phyloP scores from a whole-genome alignment of 2,329 filamentous ascomycete species.

The Trichoderma sp. region DNA sequence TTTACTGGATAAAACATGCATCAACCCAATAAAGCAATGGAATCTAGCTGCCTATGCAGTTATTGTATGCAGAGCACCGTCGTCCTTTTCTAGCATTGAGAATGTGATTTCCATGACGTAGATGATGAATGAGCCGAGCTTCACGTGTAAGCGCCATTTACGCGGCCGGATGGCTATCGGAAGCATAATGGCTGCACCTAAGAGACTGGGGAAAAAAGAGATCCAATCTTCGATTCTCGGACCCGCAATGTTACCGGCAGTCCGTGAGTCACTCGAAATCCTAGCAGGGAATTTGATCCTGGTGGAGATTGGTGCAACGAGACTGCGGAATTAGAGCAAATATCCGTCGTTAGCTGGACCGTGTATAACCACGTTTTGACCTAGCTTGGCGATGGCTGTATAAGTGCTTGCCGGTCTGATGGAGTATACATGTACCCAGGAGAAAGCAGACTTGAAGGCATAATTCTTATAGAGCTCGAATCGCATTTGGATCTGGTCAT shows the following conservation, averaged over 20 bases:
- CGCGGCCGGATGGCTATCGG: not conserved
- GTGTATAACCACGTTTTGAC: not conserved
- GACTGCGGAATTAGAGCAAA: not conserved
- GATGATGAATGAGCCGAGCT: not conserved
- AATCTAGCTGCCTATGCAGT: not conserved
- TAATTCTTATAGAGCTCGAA: not conserved
- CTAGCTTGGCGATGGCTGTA: not conserved
- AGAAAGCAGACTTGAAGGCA: not conserved
- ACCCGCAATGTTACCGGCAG: not conserved
- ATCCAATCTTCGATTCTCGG: not conserved
- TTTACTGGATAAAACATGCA: not conserved
- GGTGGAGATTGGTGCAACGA: not conserved
- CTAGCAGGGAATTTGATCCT: not conserved
- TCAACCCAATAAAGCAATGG: not conserved
- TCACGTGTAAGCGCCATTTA: not conserved
- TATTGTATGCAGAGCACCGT: not conserved
- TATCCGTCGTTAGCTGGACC: not conserved
- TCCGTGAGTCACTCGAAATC: slow-evolving; percentile 2
- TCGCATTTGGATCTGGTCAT: not conserved
- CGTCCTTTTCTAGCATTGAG: not conserved
- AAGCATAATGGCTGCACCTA: not conserved
- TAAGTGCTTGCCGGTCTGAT: not conserved
- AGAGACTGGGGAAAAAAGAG: not conserved
- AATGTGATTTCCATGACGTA: not conserved
- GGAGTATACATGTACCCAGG: not conserved